phyloP scores from a whole-genome alignment of 495 filamentous ascomycete species.

The Rusavskia elegans region DNA sequence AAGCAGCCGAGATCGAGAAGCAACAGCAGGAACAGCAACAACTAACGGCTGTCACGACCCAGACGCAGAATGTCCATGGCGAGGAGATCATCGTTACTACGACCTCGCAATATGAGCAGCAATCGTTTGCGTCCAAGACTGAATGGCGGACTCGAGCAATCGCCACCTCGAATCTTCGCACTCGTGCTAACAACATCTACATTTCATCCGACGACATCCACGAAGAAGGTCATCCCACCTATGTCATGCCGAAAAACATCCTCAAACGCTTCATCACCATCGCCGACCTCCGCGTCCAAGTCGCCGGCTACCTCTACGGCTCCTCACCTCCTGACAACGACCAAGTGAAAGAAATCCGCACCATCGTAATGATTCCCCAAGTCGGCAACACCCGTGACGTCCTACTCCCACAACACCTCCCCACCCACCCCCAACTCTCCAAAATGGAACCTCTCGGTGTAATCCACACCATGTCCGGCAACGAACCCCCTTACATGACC shows the following conservation, averaged over 20 bases:
- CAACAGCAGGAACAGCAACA: conserved; percentile 95
- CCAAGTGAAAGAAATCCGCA: conserved; percentile 89
- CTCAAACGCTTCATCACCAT: conserved; percentile 98
- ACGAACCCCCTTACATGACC: conserved; percentile 91
- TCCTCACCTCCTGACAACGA: conserved; percentile 85
- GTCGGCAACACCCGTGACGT: conserved; percentile 87
- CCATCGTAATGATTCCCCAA: conserved; percentile 95
- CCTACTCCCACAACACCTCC: conserved; percentile 79
- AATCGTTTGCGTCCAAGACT: conserved; percentile 95
- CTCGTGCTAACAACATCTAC: conserved; percentile 94
- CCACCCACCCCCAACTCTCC: conserved; percentile 82
- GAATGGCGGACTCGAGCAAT: conserved; percentile 97
- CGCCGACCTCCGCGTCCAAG: conserved; percentile 90
- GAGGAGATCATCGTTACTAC: conserved; percentile 98
- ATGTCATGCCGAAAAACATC: conserved; percentile 97
- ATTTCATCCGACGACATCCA: conserved; percentile 86
- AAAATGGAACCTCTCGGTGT: conserved; percentile 83
- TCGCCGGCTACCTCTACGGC: conserved; percentile 91
- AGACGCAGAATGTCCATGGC: conserved; percentile 93
- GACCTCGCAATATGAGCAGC: conserved; percentile 91
- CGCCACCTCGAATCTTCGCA: conserved; percentile 89
- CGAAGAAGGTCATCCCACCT: conserved; percentile 59
- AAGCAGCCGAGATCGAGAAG: conserved; percentile 98
- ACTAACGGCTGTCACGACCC: conserved; percentile 92
- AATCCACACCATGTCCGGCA: conserved; percentile 90